Evolutionary conservation across 2,329 filamentous ascomycete genomes (phyloP), one percentile per base, ranked within the genome.

Genomic region (Penicillium palitans): DNA sequence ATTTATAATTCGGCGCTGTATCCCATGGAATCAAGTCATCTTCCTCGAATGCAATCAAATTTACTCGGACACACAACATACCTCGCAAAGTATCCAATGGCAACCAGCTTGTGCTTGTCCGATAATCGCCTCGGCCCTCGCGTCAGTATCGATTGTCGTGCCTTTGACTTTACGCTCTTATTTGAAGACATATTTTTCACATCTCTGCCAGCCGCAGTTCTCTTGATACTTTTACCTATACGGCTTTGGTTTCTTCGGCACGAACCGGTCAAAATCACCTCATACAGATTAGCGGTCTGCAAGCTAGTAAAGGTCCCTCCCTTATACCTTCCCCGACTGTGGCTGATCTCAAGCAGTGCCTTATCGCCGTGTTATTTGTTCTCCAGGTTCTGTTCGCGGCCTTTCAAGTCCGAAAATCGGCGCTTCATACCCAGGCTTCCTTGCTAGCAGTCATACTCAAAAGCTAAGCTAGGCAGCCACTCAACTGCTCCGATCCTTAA

Each of bases 181-280:
- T 52, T 52, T 21, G 49, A 52, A 12, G 49, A 52, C 24, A 42
- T 42, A n/a, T 52, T 52, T 19, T 52, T 52, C 49, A 42, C 12
- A 2, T 24, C 24, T 25, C n/a, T 52, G 4, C 49, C 49, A 10
- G 25, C 49, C 5, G 35, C 49, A 15, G 4, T 25, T n/a, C 24
- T 52, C n/a, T 42, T 52, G 19, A 12, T 52, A 13, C 3, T 52
- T 24, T 42, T 52, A 42, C 49, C 49, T 9, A 51, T 51, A 25
- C 3, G 48, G 3, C 24, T 51, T 51, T 25, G 24, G 0, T 35
- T n/a, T 37, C 48, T 51, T 6, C 17, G 48, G 3, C 19, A 21
- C 19, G 48, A 51, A 8, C 1, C 39, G 15, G 49, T 52, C 39
- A 52, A 52, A 42, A 15, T 33, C 27, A 42, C 2, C 6, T 42